phyloP scores from a whole-genome alignment of 108 stramenopile genomes.

The Cylindrotheca closterium region DNA sequence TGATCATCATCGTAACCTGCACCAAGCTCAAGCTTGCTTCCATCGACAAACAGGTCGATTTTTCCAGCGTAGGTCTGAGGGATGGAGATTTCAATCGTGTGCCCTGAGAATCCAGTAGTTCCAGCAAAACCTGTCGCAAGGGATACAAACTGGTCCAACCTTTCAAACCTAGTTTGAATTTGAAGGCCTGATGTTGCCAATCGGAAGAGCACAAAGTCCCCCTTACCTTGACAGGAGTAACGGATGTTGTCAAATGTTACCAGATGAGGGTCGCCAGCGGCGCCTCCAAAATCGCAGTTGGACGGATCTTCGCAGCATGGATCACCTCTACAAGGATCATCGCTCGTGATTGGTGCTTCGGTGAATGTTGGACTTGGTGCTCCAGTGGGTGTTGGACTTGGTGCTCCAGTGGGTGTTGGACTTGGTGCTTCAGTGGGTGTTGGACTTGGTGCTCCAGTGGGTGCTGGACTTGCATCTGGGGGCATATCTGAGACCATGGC shows the following conservation, averaged over 20 bases:
- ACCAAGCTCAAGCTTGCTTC: neutral
- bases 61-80: neutral
- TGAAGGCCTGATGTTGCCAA: neutral
- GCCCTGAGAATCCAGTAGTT: neutral
- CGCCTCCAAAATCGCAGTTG: neutral
- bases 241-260: constrained; percentile 3
- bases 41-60: neutral
- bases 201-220: constrained; percentile 2
- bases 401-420: neutral
- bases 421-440: neutral
- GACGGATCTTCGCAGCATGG: too few relatives aligned
- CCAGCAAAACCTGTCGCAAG: neutral
- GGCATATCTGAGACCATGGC: too few relatives aligned
- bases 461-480: neutral
- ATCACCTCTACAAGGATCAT: too few relatives aligned
- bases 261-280: constrained; percentile 10
- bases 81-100: constrained; percentile 1
- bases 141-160: constrained; percentile 2
- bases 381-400: neutral
- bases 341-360: too few relatives aligned
- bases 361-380: too few relatives aligned
- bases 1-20: neutral
- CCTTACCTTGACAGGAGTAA: constrained; percentile 7
- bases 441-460: neutral
- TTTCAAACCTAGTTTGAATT: constrained; percentile 8